These are phyloP conservation scores for Leccinum boreale DNA, from an alignment of 768 basidiomycete species.

Conservation along the genomic window DNA sequence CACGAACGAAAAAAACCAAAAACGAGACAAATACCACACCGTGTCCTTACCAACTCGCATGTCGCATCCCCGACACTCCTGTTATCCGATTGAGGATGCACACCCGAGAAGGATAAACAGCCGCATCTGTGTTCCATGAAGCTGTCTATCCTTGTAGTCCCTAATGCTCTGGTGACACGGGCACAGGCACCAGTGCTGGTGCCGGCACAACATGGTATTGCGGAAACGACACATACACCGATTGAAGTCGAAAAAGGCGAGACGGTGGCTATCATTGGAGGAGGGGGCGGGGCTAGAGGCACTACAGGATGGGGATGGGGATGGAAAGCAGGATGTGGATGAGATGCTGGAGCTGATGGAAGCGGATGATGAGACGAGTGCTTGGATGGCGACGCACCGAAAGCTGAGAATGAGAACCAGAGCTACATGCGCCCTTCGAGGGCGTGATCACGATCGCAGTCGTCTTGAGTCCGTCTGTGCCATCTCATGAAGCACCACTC, in stretches of 20 bases:
- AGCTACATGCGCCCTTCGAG: constrained; percentile 1
- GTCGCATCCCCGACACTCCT: too few relatives aligned
- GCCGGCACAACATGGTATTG: constrained; percentile 15
- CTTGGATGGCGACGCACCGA: constrained; percentile 1
- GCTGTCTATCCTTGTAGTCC: too few relatives aligned
- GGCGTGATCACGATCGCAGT: constrained; percentile 2
- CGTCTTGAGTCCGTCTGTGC: constrained; percentile 4
- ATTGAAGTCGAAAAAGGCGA: constrained; percentile 14
- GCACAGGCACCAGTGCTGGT: background rate
- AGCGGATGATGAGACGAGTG: constrained; percentile 3
- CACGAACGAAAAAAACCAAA: too few relatives aligned
- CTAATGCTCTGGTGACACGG: too few relatives aligned
- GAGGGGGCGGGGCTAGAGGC: constrained; percentile 6
- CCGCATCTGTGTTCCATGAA: too few relatives aligned
- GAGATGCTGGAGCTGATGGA: constrained; percentile 7
- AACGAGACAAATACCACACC: too few relatives aligned
- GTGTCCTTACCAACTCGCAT: too few relatives aligned
- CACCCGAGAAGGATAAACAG: too few relatives aligned
- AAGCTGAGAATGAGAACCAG: background rate
- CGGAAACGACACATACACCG: constrained; percentile 21
- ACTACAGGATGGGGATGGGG: constrained; percentile 9
- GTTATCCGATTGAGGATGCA: too few relatives aligned
- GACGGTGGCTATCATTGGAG: constrained; percentile 12
- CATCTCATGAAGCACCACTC: background rate
- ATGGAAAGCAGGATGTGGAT: background rate